These are phyloP conservation scores for Hanseniaspora vineae DNA, from an alignment of 805 yeast species.

Conservation along the genomic window DNA sequence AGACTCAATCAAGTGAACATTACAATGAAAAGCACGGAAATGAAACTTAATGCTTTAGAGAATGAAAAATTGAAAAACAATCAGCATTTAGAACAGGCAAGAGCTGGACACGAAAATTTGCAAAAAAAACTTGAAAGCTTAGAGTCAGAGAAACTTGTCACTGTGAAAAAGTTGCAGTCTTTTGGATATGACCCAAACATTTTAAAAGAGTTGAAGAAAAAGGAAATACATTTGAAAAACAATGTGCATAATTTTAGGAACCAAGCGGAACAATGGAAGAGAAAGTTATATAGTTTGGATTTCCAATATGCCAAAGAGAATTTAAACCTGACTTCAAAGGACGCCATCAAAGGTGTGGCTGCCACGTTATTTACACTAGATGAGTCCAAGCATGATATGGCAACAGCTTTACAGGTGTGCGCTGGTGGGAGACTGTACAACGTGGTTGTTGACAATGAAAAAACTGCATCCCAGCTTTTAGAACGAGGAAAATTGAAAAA, in stretches of 20 bases:
- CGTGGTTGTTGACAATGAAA: slow-evolving; percentile 81
- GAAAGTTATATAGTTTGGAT: slow-evolving; percentile 61
- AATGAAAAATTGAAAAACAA: slow-evolving; percentile 35
- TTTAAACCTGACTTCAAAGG: slow-evolving; percentile 38
- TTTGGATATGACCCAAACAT: slow-evolving; percentile 46
- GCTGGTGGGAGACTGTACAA: slow-evolving; percentile 89
- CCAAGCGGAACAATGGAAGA: slow-evolving; percentile 41
- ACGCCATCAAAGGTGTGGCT: slow-evolving; percentile 73
- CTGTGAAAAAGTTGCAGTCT: slow-evolving; percentile 31
- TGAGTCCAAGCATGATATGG: slow-evolving; percentile 42
- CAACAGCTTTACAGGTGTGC: slow-evolving; percentile 80
- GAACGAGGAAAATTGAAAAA: slow-evolving; percentile 67
- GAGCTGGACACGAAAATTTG: slow-evolving; percentile 30
- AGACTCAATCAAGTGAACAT: slow-evolving; percentile 41
- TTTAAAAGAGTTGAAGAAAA: slow-evolving; percentile 31
- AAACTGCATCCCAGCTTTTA: slow-evolving; percentile 68
- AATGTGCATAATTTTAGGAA: slow-evolving; percentile 31
- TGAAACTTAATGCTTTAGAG: slow-evolving; percentile 45
- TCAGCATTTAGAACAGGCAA: slow-evolving; percentile 41
- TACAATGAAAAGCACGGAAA: slow-evolving; percentile 41
- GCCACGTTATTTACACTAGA: slow-evolving; percentile 67
- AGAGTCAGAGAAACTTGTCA: slow-evolving; percentile 24
- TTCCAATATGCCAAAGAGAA: slow-evolving; percentile 59
- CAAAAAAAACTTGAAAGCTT: slow-evolving; percentile 32
- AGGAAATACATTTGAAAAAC: slow-evolving; percentile 32